Conservation (phyloP, 2,329 filamentous ascomycete species). For the Byssothecium circinans region DNA sequence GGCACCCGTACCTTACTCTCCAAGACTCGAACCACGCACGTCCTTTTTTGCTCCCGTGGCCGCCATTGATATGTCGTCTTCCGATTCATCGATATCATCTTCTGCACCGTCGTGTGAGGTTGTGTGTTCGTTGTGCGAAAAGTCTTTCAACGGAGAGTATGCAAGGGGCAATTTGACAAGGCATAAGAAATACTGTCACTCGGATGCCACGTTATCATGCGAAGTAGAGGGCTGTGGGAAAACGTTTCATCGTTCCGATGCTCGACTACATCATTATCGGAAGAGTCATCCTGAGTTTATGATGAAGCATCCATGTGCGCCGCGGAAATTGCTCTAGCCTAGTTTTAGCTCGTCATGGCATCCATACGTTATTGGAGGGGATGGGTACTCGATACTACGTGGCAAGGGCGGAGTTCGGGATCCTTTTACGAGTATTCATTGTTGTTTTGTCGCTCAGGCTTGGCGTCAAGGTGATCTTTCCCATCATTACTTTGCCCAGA, state of each 20-base stretch:
- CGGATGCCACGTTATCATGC: not conserved
- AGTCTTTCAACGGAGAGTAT: conserved; percentile 1
- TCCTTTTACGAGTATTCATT: too few species aligned
- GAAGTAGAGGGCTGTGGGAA: not conserved
- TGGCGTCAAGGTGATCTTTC: too few species aligned
- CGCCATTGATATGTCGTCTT: too few species aligned
- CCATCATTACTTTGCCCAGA: too few species aligned
- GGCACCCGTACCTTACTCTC: not conserved
- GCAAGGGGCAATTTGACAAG: conserved; percentile 3
- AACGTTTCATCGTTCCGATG: not conserved
- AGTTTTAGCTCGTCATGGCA: too few species aligned
- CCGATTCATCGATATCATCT: too few species aligned
- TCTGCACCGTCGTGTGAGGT: not conserved
- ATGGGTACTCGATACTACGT: too few species aligned
- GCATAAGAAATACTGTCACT: not conserved
- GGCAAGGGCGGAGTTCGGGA: too few species aligned
- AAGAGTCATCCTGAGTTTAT: not conserved
- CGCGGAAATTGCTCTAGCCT: not conserved
- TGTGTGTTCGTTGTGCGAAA: not conserved
- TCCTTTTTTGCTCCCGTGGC: not conserved
- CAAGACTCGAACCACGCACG: not conserved
- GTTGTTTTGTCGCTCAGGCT: too few species aligned
- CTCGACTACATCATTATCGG: not conserved
- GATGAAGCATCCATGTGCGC: conserved; percentile 6
- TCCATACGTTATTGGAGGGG: too few species aligned